These are phyloP conservation scores for Aspergillus egyptiacus DNA, from an alignment of 495 filamentous ascomycete species.

Conservation along the genomic window DNA sequence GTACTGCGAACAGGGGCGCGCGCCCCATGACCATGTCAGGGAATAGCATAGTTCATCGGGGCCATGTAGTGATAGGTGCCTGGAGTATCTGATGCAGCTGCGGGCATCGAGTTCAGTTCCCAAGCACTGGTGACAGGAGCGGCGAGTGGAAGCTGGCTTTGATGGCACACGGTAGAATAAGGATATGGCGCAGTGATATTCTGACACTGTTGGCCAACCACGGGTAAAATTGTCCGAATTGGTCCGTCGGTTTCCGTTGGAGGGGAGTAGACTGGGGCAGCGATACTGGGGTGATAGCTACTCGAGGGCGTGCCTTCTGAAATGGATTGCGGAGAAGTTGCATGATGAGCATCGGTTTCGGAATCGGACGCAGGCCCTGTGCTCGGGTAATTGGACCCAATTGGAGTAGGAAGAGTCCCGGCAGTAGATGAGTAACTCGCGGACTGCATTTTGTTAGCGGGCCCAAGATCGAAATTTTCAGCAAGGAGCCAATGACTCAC, in stretches of 20 bases:
- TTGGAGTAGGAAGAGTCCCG: constrained; percentile 35
- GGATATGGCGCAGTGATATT: constrained; percentile 27
- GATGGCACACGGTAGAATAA: constrained; percentile 35
- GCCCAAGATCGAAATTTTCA: neutral
- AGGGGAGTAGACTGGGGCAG: constrained; percentile 25
- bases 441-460: constrained; percentile 32
- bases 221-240: constrained; percentile 28
- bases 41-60: constrained; percentile 32
- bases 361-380: constrained; percentile 38
- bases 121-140: constrained; percentile 28
- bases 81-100: constrained; percentile 14
- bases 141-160: constrained; percentile 19
- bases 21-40: constrained; percentile 19
- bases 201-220: constrained; percentile 30
- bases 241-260: constrained; percentile 23
- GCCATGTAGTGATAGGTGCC: constrained; percentile 33
- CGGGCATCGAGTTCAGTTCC: constrained; percentile 32
- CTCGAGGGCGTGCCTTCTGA: constrained; percentile 32
- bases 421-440: constrained; percentile 49
- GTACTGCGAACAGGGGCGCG: neutral
- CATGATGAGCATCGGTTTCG: constrained; percentile 34
- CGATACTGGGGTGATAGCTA: constrained; percentile 27
- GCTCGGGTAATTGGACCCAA: constrained; percentile 34
- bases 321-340: constrained; percentile 41
- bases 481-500: constrained; percentile 47